A percentile compares a stretch with the other conserved stretches of the same genome.
These are phyloP conservation scores for Candida caryicola DNA, from an alignment of 805 yeast genomes.

Conservation along the genomic window DNA sequence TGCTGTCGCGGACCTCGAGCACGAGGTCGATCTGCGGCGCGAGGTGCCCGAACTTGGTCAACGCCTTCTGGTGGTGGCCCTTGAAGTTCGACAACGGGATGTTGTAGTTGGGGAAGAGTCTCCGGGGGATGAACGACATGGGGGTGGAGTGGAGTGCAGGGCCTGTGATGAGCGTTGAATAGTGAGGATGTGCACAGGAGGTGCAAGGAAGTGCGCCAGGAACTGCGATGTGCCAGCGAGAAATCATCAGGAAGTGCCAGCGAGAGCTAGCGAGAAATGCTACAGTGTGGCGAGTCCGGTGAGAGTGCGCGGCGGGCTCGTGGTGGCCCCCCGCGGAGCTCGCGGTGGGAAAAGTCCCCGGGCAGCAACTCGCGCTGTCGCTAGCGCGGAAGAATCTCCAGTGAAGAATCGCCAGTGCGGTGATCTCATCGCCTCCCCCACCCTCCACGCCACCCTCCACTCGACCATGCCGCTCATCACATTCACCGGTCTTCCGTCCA, in stretches of 20 bases:
- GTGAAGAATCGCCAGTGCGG: not conserved
- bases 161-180: no score
- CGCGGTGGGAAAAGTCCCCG: no score
- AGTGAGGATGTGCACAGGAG: no score
- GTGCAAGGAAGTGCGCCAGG: no score
- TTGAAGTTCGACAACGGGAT: slow-evolving; percentile 75
- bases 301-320: not conserved
- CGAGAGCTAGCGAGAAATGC: no score
- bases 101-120: slow-evolving; percentile 68
- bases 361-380: not conserved
- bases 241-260: no score
- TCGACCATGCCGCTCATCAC: slow-evolving; percentile 75
- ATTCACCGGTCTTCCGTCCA: slow-evolving; percentile 79
- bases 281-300: no score
- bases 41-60: slow-evolving; percentile 60
- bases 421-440: no score
- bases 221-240: no score
- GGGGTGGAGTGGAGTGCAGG: no score
- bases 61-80: slow-evolving; percentile 86
- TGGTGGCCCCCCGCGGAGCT: no score
- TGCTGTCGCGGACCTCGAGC: slow-evolving; percentile 79
- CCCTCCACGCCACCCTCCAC: not conserved
- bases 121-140: slow-evolving; percentile 62
- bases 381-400: not conserved
- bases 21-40: slow-evolving; percentile 81